Conservation (phyloP, 208 protist genomes). For the Leishmania braziliensis region DNA sequence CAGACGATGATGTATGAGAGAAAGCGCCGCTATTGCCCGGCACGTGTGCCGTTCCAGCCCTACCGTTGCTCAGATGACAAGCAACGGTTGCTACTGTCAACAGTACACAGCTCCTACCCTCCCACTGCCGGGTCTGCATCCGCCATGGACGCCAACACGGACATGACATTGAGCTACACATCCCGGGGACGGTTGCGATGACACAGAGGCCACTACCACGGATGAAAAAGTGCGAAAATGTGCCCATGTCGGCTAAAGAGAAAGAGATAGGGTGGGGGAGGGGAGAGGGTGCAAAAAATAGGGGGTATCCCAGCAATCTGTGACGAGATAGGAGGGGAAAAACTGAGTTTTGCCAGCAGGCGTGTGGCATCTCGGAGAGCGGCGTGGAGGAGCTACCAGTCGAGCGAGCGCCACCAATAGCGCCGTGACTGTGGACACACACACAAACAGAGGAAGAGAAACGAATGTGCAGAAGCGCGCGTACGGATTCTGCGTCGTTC, state of each 20-base stretch:
- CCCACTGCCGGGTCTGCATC: not conserved
- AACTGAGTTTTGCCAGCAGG: not conserved
- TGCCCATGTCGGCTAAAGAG: not conserved
- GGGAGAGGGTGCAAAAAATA: no score
- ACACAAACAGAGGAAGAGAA: not conserved
- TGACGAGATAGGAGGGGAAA: not conserved
- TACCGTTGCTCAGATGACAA: not conserved
- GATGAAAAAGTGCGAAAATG: not conserved
- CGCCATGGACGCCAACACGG: not conserved
- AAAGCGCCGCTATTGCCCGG: not conserved
- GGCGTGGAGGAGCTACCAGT: not conserved
- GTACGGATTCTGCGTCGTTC: not conserved
- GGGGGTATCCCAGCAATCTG: not conserved
- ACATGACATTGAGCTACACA: not conserved
- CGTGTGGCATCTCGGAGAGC: not conserved
- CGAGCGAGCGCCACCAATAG: not conserved
- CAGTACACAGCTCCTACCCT: not conserved
- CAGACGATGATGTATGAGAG: not conserved
- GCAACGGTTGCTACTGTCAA: not conserved
- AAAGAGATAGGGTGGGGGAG: not conserved
- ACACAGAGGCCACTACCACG: not conserved
- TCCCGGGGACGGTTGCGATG: not conserved
- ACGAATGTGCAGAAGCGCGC: not conserved
- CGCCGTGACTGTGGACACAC: not conserved
- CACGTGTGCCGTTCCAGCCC: constrained; percentile 2